Conservation (phyloP, 208 protist species). For the Trypanosoma vivax region DNA sequence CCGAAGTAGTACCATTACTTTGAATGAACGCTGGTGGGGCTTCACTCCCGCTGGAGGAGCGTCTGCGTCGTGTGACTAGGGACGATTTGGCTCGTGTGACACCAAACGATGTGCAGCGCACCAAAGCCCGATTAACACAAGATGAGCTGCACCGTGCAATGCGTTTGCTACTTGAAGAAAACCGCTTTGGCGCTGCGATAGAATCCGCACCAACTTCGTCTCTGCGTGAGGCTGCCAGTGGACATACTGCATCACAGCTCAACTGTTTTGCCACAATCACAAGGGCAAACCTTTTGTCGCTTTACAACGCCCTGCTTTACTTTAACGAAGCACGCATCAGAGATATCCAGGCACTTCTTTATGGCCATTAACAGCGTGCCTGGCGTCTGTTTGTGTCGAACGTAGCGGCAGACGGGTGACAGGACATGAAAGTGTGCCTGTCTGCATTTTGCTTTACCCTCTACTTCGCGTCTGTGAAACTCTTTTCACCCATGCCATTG, state of each 20-base stretch:
- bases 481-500: too few species aligned
- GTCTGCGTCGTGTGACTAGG: conserved; percentile 39
- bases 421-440: too few species aligned
- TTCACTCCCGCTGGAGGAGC: conserved; percentile 33
- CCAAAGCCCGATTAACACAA: conserved; percentile 25
- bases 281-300: conserved; percentile 15
- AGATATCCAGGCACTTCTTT: conserved; percentile 4
- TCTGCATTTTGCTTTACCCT: too few species aligned
- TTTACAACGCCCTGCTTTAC: conserved; percentile 71
- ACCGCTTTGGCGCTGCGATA: conserved; percentile 63
- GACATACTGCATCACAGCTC: conserved; percentile 24
- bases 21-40: neutral
- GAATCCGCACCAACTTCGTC: conserved; percentile 17
- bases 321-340: conserved; percentile 27
- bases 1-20: neutral
- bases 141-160: conserved; percentile 40
- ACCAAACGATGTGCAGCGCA: conserved; percentile 33
- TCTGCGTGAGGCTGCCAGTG: conserved; percentile 31
- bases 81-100: conserved; percentile 50
- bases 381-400: neutral
- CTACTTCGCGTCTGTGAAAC: too few species aligned
- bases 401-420: neutral
- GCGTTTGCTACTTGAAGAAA: conserved; percentile 49
- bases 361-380: neutral
- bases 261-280: conserved; percentile 20